Conservation (phyloP, 2,329 filamentous ascomycete genomes). For the Penicillium sp. region DNA sequence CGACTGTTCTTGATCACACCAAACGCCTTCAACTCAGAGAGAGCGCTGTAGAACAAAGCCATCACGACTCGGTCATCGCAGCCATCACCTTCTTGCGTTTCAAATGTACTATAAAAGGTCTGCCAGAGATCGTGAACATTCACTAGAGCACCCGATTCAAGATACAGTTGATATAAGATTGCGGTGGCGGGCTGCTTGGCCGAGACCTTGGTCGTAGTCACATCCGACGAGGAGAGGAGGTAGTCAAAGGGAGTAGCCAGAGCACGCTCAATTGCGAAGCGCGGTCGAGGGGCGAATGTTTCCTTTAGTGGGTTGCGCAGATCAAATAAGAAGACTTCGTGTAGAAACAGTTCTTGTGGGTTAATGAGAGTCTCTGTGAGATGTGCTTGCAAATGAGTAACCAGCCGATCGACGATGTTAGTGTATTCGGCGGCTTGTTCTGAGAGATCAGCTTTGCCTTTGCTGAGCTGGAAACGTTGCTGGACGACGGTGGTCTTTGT, state of each 20-base stretch:
- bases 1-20: constrained; percentile 85
- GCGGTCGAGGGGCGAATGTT: constrained; percentile 56
- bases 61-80: constrained; percentile 45
- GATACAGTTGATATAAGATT: constrained; percentile 59
- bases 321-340: constrained; percentile 59
- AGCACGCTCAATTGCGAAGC: constrained; percentile 58
- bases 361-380: constrained; percentile 47
- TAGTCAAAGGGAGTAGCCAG: constrained; percentile 59
- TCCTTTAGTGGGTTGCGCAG: constrained; percentile 55
- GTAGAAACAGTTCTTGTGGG: constrained; percentile 51
- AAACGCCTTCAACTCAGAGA: constrained; percentile 80
- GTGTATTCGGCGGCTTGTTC: constrained; percentile 55
- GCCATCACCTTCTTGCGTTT: constrained; percentile 30
- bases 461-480: constrained; percentile 57
- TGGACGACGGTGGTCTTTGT: constrained; percentile 57
- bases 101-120: constrained; percentile 56
- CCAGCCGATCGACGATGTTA: constrained; percentile 48
- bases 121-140: constrained; percentile 61
- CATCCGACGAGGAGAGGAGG: constrained; percentile 49
- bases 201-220: constrained; percentile 39
- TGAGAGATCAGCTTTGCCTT: constrained; percentile 53
- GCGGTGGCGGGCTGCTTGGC: constrained; percentile 56
- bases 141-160: constrained; percentile 59
- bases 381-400: constrained; percentile 45
- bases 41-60: constrained; percentile 75